Conservation (phyloP, 176 grass and related monocot species). For the Pharus latifolius region DNA sequence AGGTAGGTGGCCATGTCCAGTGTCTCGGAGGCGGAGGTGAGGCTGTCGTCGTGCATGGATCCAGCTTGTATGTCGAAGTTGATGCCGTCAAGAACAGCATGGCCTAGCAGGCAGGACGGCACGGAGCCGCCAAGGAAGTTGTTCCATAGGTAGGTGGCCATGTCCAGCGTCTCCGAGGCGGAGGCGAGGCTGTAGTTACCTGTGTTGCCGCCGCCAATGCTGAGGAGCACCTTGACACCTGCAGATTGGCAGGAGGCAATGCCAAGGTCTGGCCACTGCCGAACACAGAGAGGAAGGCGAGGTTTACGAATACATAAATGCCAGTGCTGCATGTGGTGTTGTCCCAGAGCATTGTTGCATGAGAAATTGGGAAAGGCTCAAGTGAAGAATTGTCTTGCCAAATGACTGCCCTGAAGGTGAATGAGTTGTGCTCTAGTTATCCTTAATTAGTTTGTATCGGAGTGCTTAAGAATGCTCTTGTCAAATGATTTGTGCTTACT, state of each 20-base stretch:
- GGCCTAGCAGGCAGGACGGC: neutral
- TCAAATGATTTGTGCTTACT: too few species aligned
- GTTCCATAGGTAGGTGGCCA: slow-evolving; percentile 45
- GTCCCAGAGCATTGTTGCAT: too few species aligned
- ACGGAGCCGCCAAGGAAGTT: slow-evolving; percentile 20
- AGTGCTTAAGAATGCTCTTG: too few species aligned
- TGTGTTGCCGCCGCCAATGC: slow-evolving; percentile 2
- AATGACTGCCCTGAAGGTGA: too few species aligned
- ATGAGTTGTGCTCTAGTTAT: too few species aligned
- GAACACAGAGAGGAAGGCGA: slow-evolving; percentile 35
- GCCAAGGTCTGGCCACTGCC: slow-evolving; percentile 15
- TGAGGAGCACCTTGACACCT: slow-evolving; percentile 45
- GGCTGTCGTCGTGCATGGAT: too few species aligned
- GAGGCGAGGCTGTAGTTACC: slow-evolving; percentile 7
- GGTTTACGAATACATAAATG: slow-evolving; percentile 11
- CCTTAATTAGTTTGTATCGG: too few species aligned
- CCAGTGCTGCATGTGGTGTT: slow-evolving; percentile 24
- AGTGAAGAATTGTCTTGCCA: too few species aligned
- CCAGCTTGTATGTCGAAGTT: slow-evolving; percentile 44
- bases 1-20: neutral
- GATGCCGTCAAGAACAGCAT: slow-evolving; percentile 38
- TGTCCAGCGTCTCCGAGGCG: neutral
- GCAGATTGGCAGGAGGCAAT: slow-evolving; percentile 17
- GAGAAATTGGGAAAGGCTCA: too few species aligned
- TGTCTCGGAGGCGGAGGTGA: neutral